A percentile compares a stretch with the other conserved stretches of the same genome.
Conservation (phyloP, 1,284 basidiomycete genomes). For the Peniophora sp. region DNA sequence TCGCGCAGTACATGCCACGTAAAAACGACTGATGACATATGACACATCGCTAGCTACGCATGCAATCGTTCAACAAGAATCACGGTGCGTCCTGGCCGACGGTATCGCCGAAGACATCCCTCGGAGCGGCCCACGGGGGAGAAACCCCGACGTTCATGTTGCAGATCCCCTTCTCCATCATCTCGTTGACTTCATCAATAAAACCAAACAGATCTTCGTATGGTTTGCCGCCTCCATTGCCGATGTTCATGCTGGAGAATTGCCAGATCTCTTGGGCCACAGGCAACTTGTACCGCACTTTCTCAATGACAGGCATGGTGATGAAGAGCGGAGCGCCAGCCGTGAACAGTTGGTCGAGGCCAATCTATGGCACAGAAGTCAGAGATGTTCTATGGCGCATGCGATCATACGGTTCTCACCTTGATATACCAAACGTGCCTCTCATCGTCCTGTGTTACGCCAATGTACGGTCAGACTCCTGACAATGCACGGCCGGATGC, state of each 20-base stretch:
- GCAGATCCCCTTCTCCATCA: too few species aligned
- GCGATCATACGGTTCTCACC: neutral
- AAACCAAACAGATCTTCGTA: neutral
- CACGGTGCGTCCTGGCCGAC: too few species aligned
- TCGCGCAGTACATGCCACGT: too few species aligned
- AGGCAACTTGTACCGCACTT: neutral
- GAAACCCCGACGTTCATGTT: too few species aligned
- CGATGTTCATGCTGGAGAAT: neutral
- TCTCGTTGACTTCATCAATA: too few species aligned
- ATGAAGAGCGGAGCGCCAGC: constrained; percentile 2
- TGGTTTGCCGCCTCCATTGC: neutral
- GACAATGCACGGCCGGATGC: too few species aligned
- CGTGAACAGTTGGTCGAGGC: neutral
- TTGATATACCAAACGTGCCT: neutral
- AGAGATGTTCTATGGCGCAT: neutral
- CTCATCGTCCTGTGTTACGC: neutral
- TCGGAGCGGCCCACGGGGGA: too few species aligned
- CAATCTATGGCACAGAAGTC: neutral
- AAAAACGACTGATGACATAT: too few species aligned
- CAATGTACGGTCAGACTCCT: too few species aligned
- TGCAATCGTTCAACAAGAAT: too few species aligned
- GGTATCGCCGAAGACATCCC: too few species aligned
- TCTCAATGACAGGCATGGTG: constrained; percentile 1
- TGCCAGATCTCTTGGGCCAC: neutral
- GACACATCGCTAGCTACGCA: too few species aligned